A percentile compares a stretch with the other conserved stretches of the same genome.
These are phyloP conservation scores for Ophiobolus disseminans DNA, from an alignment of 2,329 filamentous ascomycete species.

Conservation along the genomic window DNA sequence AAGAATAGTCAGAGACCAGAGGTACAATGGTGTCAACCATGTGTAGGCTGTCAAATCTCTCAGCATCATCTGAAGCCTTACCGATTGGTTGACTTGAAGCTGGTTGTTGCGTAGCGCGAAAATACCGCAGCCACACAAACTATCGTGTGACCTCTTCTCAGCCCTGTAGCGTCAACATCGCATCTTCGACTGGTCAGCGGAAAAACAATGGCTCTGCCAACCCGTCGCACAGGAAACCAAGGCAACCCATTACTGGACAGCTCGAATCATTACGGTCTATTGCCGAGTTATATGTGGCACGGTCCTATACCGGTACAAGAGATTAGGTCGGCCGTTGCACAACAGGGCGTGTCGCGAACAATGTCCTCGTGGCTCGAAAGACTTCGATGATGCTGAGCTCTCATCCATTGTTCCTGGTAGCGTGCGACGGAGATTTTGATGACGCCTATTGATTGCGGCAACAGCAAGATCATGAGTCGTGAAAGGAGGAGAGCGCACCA, in stretches of 20 bases:
- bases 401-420: not conserved
- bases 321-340: conserved; percentile 2
- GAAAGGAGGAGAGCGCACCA: conserved; percentile 10
- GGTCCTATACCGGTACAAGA: not conserved
- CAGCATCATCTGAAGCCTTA: no score
- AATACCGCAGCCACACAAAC: not conserved
- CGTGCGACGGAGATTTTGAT: conserved; percentile 11
- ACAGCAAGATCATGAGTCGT: conserved; percentile 2
- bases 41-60: no score
- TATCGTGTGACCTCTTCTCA: conserved; percentile 4
- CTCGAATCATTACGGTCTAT: conserved; percentile 3
- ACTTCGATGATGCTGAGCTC: not conserved
- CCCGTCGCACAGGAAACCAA: not conserved
- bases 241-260: conserved; percentile 1
- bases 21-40: not conserved
- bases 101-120: no score
- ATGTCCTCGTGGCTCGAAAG: conserved; percentile 1
- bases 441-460: conserved; percentile 11
- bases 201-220: conserved; percentile 1
- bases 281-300: not conserved
- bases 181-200: not conserved
- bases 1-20: no score
- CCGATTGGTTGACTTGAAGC: not conserved
- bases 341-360: not conserved
- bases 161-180: conserved; percentile 1